Evolutionary conservation across 805 yeast genomes (phyloP), one percentile per base, ranked within the genome.

Genomic region (Schizosaccharomyces japonicus): DNA sequence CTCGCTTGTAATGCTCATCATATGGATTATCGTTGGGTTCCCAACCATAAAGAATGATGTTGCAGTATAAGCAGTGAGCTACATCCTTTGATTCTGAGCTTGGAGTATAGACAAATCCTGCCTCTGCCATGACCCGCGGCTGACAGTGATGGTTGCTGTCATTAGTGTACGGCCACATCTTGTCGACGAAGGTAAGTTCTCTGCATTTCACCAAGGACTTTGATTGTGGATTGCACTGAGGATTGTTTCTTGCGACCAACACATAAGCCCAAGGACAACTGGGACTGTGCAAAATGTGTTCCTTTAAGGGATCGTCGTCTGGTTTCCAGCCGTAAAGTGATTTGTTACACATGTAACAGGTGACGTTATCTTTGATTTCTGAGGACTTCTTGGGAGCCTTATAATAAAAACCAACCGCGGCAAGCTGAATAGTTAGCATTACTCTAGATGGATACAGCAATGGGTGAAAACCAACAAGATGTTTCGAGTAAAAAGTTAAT

Each of bases 31-130:
- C 90, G 2, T 63, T 66, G 1, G 60, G 57, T 50, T 71, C 80
- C 92, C 92, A 80, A 2, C 83, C 84, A 48, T 78, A 79, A 13
- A 72, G 60, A 0, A 77, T 69, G 17, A 70, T 62, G 8, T 71
- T 72, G 59, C 93, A 80, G 55, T 72, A 73, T 52, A 71, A 64
- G 57, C 93, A 80, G 2, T 71, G 63, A 1, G 74, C 73, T 26
- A 70, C 66, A 56, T 76, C 79, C 47, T 69, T 74, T 32, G 63
- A 64, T 7, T 34, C 55, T 2, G 64, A 60, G 26, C 57, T 52
- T 1, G 82, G 79, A 8, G 66, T 62, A 56, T 69, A 76, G 51
- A 67, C 74, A 55, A 80, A 78, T 1, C 93, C 92, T 30, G 75
- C 72, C 28, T 66, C 68, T 1, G 74, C 73, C 62, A 80, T 58